Conservation (phyloP, 1,284 basidiomycete species). For the Rhodotorula sp. region DNA sequence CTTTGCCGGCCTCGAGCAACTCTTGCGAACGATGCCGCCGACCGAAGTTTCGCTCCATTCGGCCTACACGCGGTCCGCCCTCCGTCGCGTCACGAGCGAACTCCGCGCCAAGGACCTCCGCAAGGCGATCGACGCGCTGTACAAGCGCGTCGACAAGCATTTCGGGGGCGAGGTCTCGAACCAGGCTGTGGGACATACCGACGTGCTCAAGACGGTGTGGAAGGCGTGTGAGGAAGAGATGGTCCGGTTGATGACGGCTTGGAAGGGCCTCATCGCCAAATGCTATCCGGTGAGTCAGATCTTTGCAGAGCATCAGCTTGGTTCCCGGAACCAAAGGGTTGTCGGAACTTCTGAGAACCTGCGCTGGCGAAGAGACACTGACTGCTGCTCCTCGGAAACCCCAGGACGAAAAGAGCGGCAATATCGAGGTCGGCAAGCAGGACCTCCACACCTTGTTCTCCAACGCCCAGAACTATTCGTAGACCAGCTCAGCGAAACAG, state of each 20-base stretch:
- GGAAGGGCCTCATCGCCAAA: constrained; percentile 65
- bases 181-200: constrained; percentile 63
- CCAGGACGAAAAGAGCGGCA: constrained; percentile 34
- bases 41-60: constrained; percentile 74
- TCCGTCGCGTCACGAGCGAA: constrained; percentile 84
- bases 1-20: constrained; percentile 84
- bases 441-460: constrained; percentile 31
- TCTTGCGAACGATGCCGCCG: constrained; percentile 75
- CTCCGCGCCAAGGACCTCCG: constrained; percentile 82
- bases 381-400: background rate
- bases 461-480: constrained; percentile 5
- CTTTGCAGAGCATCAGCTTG: too few relatives aligned
- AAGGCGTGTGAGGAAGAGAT: constrained; percentile 80
- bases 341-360: background rate
- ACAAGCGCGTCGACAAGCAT: constrained; percentile 92
- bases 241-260: constrained; percentile 66
- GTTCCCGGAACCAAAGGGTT: too few relatives aligned
- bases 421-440: constrained; percentile 23
- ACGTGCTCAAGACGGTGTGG: constrained; percentile 78
- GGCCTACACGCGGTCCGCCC: constrained; percentile 69
- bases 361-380: background rate
- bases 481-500: too few relatives aligned
- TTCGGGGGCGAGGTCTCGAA: constrained; percentile 62
- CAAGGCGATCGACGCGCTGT: constrained; percentile 74
- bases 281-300: constrained; percentile 60